phyloP scores from a whole-genome alignment of 768 basidiomycete species.

The Boletus sp. region DNA sequence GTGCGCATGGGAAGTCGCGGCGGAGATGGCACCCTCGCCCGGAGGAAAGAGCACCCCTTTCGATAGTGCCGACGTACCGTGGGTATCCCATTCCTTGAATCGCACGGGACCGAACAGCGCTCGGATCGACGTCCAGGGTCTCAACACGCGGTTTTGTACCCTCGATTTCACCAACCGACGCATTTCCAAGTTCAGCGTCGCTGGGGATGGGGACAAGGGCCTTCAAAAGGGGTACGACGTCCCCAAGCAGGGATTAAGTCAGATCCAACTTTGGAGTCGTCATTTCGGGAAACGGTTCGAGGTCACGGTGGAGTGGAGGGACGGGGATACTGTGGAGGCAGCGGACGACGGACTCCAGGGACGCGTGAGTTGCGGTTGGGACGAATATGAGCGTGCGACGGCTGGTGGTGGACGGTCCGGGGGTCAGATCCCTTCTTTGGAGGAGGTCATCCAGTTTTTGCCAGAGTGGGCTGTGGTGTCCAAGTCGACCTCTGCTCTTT shows the following conservation, averaged over 20 bases:
- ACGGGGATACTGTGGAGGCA: conserved; percentile 3
- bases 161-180: conserved; percentile 51
- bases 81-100: conserved; percentile 43
- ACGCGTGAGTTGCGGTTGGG: conserved; percentile 60
- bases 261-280: conserved; percentile 58
- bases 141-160: conserved; percentile 61
- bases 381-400: conserved; percentile 60
- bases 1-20: conserved; percentile 47
- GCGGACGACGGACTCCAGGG: conserved; percentile 33
- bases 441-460: conserved; percentile 61
- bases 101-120: conserved; percentile 45
- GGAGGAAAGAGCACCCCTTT: conserved; percentile 17
- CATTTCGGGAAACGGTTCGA: conserved; percentile 52
- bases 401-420: conserved; percentile 40
- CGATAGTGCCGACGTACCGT: conserved; percentile 19
- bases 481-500: conserved; percentile 54
- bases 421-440: conserved; percentile 62
- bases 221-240: conserved; percentile 44
- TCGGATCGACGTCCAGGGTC: conserved; percentile 48
- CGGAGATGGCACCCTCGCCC: conserved; percentile 38
- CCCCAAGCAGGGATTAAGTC: conserved; percentile 33
- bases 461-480: conserved; percentile 67
- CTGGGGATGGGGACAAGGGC: conserved; percentile 32
- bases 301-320: conserved; percentile 51
- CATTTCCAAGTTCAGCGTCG: conserved; percentile 41